A percentile compares a stretch with the other conserved stretches of the same genome.
These are phyloP conservation scores for Fraxinus platypoda DNA, from an alignment of 305 asterid species.

Conservation along the genomic window DNA sequence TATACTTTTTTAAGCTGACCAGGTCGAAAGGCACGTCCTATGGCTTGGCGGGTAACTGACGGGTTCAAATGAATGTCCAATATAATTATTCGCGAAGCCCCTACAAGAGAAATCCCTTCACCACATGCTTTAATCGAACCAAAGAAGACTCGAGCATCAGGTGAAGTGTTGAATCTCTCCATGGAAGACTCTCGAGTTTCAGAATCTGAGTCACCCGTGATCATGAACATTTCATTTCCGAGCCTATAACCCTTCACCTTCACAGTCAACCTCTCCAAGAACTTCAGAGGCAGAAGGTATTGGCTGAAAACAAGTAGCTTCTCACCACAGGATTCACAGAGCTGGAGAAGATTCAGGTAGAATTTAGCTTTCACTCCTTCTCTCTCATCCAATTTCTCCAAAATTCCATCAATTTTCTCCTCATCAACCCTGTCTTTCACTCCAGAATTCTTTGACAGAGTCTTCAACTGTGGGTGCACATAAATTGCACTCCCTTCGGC, in stretches of 20 bases:
- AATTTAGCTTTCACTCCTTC: slow-evolving; percentile 89
- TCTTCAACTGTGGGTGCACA: slow-evolving; percentile 68
- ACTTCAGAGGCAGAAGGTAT: slow-evolving; percentile 79
- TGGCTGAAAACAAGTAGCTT: slow-evolving; percentile 90
- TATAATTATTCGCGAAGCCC: slow-evolving; percentile 85
- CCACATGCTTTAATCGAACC: slow-evolving; percentile 97
- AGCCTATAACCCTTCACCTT: slow-evolving; percentile 60
- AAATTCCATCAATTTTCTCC: slow-evolving; percentile 57
- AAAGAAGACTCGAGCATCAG: slow-evolving; percentile 88
- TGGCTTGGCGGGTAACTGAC: slow-evolving; percentile 93
- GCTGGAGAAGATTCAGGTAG: slow-evolving; percentile 79
- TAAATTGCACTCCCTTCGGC: slow-evolving; percentile 92
- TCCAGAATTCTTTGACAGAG: slow-evolving; percentile 58
- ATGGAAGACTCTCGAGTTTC: slow-evolving; percentile 68
- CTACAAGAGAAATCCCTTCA: slow-evolving; percentile 94
- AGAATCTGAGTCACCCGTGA: slow-evolving; percentile 80
- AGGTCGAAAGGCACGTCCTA: slow-evolving; percentile 96
- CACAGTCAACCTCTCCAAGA: slow-evolving; percentile 70
- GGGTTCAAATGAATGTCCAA: slow-evolving; percentile 89
- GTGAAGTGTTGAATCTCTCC: slow-evolving; percentile 66
- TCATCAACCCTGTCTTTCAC: slow-evolving; percentile 75
- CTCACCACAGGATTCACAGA: slow-evolving; percentile 82
- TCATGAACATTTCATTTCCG: slow-evolving; percentile 87
- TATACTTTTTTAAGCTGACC: slow-evolving; percentile 87
- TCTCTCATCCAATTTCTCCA: slow-evolving; percentile 57